Base-by-base conservation (phyloP, 768 basidiomycete species). In the Auriculariales sp. region DNA sequence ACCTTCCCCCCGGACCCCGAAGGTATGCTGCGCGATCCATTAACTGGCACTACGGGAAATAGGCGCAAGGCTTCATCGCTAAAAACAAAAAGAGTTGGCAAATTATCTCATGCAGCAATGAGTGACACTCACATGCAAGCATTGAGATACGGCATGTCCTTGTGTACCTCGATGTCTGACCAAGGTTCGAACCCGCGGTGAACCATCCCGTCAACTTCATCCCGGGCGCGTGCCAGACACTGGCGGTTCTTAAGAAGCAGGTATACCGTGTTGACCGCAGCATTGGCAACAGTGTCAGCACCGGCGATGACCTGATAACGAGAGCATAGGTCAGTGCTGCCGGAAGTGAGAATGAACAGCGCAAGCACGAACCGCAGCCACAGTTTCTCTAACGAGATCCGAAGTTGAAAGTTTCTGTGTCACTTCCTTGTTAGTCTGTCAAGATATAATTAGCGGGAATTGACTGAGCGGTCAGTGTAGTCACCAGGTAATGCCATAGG, bases 31-130 rank as follows among this genome's bases (percentile, higher is more conserved):
- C 76, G 70, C 51, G 72, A 71, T 33, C 67, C 65, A 28, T 73
- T 72, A 47, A 68, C 69, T 29, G 74, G 66, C 28, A 77, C 60
- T 10, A 77, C 66, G 11, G 75, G 73, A 50, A 66, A 68, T 19
- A 77, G 60, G 34, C 75, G 68, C 22, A 78, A 59, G 1, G 67
- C 60, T 52, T 77, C 76, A 32, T 75, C 74, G 53, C 75, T 77
- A 25, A 7, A n/a, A n/a, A n/a, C n/a, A 39, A 15, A 9, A 3
- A 24, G 7, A 22, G 22, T 44, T 7, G 5, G 39, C 27, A 10
- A 44, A 25, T 6, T n/a, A 19, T 25, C 15, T 19, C 12, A 12
- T 5, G 15, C 12, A 5, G 22, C 6, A 1, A 19, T n/a, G 22
- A 4, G 39, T 9, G 19, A 4, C 6, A 19, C 39, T 22, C 19